Evolutionary conservation across 345 rosid genomes (phyloP).

Genomic region (Xanthoceras sorbifolium): DNA sequence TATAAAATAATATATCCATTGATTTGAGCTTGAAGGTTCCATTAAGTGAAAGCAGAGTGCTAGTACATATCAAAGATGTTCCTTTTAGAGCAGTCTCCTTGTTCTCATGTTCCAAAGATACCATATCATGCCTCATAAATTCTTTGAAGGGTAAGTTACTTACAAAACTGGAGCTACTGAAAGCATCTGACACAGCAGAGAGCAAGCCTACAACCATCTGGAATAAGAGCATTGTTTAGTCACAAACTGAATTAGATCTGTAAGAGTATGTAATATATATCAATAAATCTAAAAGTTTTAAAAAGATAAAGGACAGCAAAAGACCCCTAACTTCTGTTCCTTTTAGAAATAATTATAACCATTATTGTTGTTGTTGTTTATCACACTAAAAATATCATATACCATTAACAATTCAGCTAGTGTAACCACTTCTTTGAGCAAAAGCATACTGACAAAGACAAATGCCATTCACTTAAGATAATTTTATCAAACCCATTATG

Average conservation of each 20-base stretch:
- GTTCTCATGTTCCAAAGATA: slow-evolving; percentile 38
- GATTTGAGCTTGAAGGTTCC: slow-evolving; percentile 54
- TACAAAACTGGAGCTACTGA: slow-evolving; percentile 32
- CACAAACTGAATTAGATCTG: slow-evolving; percentile 7
- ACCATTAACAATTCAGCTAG: neutral
- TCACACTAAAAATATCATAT: neutral
- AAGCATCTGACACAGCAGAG: slow-evolving; percentile 48
- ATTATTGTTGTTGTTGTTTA: neutral
- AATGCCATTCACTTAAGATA: neutral
- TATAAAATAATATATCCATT: slow-evolving; percentile 61
- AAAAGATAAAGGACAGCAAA: neutral
- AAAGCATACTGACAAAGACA: neutral
- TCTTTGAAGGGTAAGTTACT: slow-evolving; percentile 43
- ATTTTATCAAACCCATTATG: neutral
- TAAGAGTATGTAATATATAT: neutral
- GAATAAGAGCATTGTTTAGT: slow-evolving; percentile 32
- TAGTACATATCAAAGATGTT: slow-evolving; percentile 30
- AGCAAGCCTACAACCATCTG: slow-evolving; percentile 63
- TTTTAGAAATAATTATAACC: neutral
- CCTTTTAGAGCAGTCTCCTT: slow-evolving; percentile 35
- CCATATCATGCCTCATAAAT: slow-evolving; percentile 37
- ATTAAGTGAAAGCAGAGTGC: slow-evolving; percentile 40
- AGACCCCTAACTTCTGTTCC: neutral
- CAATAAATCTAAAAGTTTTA: neutral
- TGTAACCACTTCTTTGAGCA: neutral